Evolutionary conservation across 805 yeast genomes (phyloP), one percentile per base, ranked within the genome.

Genomic region (Wickerhamiella hasegawae): DNA sequence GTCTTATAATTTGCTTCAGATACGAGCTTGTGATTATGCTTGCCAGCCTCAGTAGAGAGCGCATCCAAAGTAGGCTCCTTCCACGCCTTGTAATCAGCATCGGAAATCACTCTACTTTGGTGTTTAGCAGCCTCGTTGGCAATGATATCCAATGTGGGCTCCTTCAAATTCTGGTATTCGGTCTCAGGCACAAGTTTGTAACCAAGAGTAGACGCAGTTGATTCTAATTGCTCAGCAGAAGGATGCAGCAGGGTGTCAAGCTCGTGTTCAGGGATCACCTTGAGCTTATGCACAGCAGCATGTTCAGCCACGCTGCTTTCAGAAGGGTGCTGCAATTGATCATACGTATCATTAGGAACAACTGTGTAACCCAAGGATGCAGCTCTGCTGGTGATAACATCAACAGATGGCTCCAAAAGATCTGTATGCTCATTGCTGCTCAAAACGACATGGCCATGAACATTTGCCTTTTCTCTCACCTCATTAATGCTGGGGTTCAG

Each of bases 371-470:
- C 17, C 14, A 29, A 28, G 15, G 10, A n/a, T 15, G 18, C 25
- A 4, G 37, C 37, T 4, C 17, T 23, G 5, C 23, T 16, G 4
- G 23, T 8, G 11, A 39, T 29, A 18, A 14, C 21, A 12, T 17
- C 33, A 5, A 34, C 10, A 8, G 56, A 12, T 3, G 39, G 28
- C 4, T 18, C n/a, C 27, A 5, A 4, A 23, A 43, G 29, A 2
- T 22, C 25, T 5, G 32, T 23, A n/a, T 36, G 36, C 18, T 40
- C 45, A 6, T 32, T 35, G 3, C 24, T 34, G 6, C 52, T 44
- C 12, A 58, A 16, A 2, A 53, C 47, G 1, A 32, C 36, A 19
- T 37, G 42, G 27, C 40, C 28, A 14, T 20, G 34, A 18, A n/a
- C 14, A 2, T 18, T 11, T 3, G 37, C 37, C 3, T 18, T 18